A percentile compares a stretch with the other conserved stretches of the same genome.
Conservation (phyloP, 768 basidiomycete species). For the Tulasnella calospora region DNA sequence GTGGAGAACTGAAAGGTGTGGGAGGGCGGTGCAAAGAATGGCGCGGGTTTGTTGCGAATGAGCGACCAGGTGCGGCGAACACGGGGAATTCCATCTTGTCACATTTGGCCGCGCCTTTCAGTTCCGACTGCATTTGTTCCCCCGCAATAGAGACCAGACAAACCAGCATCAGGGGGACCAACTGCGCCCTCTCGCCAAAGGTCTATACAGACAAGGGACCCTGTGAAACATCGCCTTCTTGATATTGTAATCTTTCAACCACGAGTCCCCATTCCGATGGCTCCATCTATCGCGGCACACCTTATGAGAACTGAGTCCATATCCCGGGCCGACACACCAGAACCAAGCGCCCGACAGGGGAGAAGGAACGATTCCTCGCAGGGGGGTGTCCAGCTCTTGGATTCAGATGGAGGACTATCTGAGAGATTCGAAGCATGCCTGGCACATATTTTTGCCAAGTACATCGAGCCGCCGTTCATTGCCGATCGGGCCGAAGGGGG, state of each 20-base stretch:
- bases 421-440: constrained; percentile 65
- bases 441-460: constrained; percentile 74
- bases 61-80: neutral
- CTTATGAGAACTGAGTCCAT: neutral
- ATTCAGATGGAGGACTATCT: constrained; percentile 65
- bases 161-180: neutral
- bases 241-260: neutral
- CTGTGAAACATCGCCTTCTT: neutral
- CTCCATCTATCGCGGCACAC: neutral
- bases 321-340: constrained; percentile 53
- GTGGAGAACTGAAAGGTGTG: neutral
- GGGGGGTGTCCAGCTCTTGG: constrained; percentile 54
- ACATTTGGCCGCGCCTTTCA: neutral
- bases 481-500: constrained; percentile 3
- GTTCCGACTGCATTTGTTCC: constrained; percentile 3
- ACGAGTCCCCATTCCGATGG: neutral
- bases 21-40: neutral
- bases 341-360: constrained; percentile 57
- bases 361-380: constrained; percentile 44
- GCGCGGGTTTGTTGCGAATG: neutral
- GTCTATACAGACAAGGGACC: neutral
- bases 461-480: constrained; percentile 49
- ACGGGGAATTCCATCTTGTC: neutral
- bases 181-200: neutral
- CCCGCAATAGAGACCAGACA: neutral